Base-by-base conservation (phyloP, 768 basidiomycete genomes). In the Neoboletus brunneissimus region DNA sequence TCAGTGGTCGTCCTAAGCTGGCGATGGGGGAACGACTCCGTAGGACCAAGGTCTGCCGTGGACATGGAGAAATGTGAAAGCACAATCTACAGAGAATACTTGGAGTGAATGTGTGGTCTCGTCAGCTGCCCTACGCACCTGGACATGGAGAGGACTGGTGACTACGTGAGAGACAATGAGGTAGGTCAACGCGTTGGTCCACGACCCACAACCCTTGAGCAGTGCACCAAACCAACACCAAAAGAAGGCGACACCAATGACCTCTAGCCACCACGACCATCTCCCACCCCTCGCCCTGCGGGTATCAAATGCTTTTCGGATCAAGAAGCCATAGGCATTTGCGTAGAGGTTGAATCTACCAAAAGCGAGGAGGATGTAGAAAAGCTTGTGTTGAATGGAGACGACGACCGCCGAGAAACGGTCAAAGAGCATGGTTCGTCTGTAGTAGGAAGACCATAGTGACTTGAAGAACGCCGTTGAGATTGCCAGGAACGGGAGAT, bases 1-100 rank as follows among this genome's bases (percentile, higher is more conserved):
- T 99, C 97, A 44, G 91, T 89, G 0, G 97, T 98, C n/a, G 97
- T 99, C 47, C 97, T 89, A 64, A 99, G 76, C 71, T 99, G 97
- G 16, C 97, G 87, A 63, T 92, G 88, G 4, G 89, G 83, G 77
- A 98, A 98, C 0, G 93, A 95, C 68, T 99, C 97, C 29, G 76
- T 75, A 1, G 92, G 91, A 13, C 95, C 95, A 20, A 98, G 78
- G 68, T 98, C 96, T 10, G 78, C 88, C 2, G 94, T 95, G 13
- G 96, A 94, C 78, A 94, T 93, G 48, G 92, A 88, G 71, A 95
- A 99, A 76, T 99, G 97, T 9, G 97, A 99, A 27, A 98, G 84
- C 1, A 98, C 95, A 64, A 99, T 98, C 88, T 89, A 63, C 18
- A 25, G 31, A 44, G 41, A 32, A 42, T 20, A 35, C 2, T 9